Base-by-base conservation (phyloP, 2,329 filamentous ascomycete species). In the Alternaria arborescens region DNA sequence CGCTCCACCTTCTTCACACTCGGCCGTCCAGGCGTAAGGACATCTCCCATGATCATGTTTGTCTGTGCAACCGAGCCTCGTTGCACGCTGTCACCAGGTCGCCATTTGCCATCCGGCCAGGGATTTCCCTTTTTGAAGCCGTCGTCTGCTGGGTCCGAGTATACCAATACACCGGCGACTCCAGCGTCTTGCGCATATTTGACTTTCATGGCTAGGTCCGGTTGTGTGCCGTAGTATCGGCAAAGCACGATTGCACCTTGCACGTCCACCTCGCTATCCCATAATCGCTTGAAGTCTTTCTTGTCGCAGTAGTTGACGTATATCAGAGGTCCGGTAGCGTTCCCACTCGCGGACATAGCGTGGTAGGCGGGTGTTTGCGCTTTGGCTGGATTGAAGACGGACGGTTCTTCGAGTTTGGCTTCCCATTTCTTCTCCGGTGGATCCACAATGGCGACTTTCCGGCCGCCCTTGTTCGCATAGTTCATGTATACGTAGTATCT, bases 231-330 rank as follows among this genome's bases (percentile, higher is more conserved):
- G 68, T 91, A 89, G 75, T 95, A 91, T 58, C 92, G 86, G 20
- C 98, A 91, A 34, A 99, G 82, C 1, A 89, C 93, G 72, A 99
- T 93, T 4, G 93, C 89, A 12, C 92, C 94, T 52, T 89, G 86
- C 1, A 92, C 85, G 28, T 91, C 85, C 61, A 98, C 85, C 0
- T 89, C 91, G 64, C 86, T 86, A 55, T 93, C 88, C 60, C 86
- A 82, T 28, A 99, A 81, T 55, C 79, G 82, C 74, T 91, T 84
- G 76, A 96, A 98, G 76, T 99, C 95, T 43, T 92, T 88, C 52
- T 88, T 86, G 43, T 92, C 91, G 12, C 95, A 96, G 72, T 94
- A 97, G 79, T 98, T 97, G 54, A 91, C 94, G 77, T 97, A 99
- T 1, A 99, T 87, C 44, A 98, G 78, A 20, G 91, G 94, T 0